Conservation (phyloP, 208 protist genomes). For the Naegleria lovaniensis region DNA sequence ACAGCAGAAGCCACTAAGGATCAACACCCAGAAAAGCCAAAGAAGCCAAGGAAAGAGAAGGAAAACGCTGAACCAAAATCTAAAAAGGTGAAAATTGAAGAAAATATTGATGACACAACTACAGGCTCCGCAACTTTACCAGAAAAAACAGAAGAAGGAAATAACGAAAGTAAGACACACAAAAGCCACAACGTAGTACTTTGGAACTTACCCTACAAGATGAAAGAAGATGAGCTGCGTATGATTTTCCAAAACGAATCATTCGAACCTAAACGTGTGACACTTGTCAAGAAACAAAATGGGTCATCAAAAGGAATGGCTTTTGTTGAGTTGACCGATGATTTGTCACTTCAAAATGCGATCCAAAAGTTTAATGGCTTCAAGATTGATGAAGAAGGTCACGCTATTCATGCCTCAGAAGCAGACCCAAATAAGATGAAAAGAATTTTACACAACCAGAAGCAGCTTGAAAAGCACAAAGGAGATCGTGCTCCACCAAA, state of each 20-base stretch:
- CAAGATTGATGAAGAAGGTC: not conserved
- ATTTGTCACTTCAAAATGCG: not conserved
- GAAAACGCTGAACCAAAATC: not conserved
- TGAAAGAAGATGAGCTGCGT: not conserved
- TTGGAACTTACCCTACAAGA: not conserved
- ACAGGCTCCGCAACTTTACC: not conserved
- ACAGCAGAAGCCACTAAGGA: no score
- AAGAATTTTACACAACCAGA: not conserved
- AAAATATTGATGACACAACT: not conserved
- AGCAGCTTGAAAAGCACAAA: not conserved
- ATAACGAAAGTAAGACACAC: not conserved
- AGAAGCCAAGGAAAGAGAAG: not conserved
- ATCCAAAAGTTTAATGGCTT: not conserved
- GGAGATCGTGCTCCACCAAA: not conserved
- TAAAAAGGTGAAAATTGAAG: not conserved
- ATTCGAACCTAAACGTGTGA: not conserved
- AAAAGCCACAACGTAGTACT: not conserved
- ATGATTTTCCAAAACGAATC: not conserved
- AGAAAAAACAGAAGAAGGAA: not conserved
- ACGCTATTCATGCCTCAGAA: not conserved
- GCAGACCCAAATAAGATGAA: not conserved
- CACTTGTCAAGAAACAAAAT: not conserved
- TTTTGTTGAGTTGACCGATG: not conserved
- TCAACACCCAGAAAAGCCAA: not conserved
- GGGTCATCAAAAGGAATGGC: not conserved